phyloP scores from a whole-genome alignment of 768 basidiomycete species.

The Suillus brevipes region DNA sequence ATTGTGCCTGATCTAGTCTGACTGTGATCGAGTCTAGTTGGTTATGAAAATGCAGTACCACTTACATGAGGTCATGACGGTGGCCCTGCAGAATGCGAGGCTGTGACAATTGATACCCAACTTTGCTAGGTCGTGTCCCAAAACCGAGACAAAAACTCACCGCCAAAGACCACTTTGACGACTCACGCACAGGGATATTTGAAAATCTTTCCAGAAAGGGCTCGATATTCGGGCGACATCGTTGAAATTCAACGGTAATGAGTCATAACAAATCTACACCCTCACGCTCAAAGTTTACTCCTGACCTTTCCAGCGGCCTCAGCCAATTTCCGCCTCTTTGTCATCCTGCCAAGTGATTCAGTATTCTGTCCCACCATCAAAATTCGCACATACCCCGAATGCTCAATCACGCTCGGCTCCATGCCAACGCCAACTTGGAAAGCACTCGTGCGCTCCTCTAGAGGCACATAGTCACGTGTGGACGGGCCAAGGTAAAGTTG shows the following conservation, averaged over 20 bases:
- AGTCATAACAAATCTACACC: not conserved
- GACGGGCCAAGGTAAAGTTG: conserved; percentile 81
- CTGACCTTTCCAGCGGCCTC: conserved; percentile 24
- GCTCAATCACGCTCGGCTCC: conserved; percentile 62
- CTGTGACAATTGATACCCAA: not conserved
- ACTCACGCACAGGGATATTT: not conserved
- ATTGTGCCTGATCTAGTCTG: not conserved
- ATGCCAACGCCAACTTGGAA: conserved; percentile 52
- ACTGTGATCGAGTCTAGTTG: not conserved
- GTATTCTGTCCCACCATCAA: not conserved
- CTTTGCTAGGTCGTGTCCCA: too few relatives aligned
- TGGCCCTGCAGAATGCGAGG: not conserved
- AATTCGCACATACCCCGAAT: conserved; percentile 66
- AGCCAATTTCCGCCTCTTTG: conserved; percentile 32
- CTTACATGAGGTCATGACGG: not conserved
- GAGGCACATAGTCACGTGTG: conserved; percentile 72
- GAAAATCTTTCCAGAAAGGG: not conserved
- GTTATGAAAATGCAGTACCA: not conserved
- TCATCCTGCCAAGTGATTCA: conserved; percentile 25
- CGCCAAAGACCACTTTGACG: not conserved
- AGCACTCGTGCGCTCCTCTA: conserved; percentile 53
- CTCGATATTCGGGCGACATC: not conserved
- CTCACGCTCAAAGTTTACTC: conserved; percentile 24
- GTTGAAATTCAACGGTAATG: not conserved
- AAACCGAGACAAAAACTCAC: not conserved